Percentiles rank a stretch among this genome's conserved stretches.
Evolutionary conservation across 345 rosid genomes (phyloP).

Genomic region (Hibiscus syriacus): DNA sequence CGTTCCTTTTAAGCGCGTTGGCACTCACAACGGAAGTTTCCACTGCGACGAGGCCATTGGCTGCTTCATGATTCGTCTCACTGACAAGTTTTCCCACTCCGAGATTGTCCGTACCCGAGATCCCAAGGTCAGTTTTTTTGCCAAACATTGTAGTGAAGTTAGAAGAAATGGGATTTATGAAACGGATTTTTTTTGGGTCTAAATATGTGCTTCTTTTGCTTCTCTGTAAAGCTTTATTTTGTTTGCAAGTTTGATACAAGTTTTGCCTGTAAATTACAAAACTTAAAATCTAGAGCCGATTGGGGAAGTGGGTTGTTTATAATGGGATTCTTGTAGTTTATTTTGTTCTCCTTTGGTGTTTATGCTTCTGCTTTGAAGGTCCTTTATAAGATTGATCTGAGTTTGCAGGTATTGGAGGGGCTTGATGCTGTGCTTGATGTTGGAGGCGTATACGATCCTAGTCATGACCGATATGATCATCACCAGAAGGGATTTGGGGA

Average conservation of each 20-base stretch:
- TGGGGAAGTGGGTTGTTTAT: background rate
- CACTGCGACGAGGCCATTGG: constrained; percentile 99
- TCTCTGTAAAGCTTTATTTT: background rate
- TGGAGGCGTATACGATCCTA: constrained; percentile 86
- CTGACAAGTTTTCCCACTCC: constrained; percentile 61
- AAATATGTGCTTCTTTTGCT: background rate
- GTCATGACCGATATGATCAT: constrained; percentile 68
- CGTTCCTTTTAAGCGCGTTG: constrained; percentile 54
- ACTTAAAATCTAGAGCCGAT: background rate
- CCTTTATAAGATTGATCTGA: background rate
- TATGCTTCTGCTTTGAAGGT: background rate
- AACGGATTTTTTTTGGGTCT: background rate
- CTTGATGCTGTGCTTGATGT: constrained; percentile 97
- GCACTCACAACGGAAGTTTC: constrained; percentile 93
- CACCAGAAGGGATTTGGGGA: constrained; percentile 88
- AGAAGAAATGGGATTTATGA: background rate
- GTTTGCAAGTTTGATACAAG: background rate
- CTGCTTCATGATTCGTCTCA: constrained; percentile 98
- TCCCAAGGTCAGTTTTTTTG: constrained; percentile 44
- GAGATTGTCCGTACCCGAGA: constrained; percentile 81
- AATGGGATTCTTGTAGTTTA: constrained; percentile 4
- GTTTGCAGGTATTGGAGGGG: constrained; percentile 58
- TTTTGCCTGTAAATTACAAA: background rate
- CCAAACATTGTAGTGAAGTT: background rate
- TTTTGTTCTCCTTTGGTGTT: background rate